Base-by-base conservation (phyloP, 1,139 yeast genomes). In the Geotrichum bryndzae region DNA sequence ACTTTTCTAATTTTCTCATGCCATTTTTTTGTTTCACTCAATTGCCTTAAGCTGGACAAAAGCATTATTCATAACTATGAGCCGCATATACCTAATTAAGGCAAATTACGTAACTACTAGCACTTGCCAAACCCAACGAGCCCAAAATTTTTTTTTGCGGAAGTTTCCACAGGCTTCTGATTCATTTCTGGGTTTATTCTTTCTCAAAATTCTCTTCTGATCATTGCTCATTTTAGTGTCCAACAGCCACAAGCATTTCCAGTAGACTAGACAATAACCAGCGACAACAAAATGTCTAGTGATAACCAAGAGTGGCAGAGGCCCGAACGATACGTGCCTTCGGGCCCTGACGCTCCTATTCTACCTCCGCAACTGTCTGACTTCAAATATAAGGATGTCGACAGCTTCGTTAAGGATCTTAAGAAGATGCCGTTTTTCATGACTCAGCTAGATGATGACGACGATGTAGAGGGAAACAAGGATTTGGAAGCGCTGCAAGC, bases 401-500 rank as follows among this genome's bases (percentile, higher is more conserved):
- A 88, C 63, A 94, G 91, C 64, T 86, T 91, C 29, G 81, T 90
- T 77, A 79, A 79, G 33, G 97, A 91, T 68, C 78, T 94, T 70
- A 91, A 90, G 72, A 80, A 89, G 68, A 78, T 91, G 72, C 99
- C 99, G 18, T 88, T 94, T 69, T 95, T 94, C 79, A 95, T 94
- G 99, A 91, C 94, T 8, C 82, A 88, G 69, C 76, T 91, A 35
- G 96, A 85, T 51, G 82, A 85, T 6, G 89, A 87, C 69, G 94
- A 90, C 8, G 88, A 84, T 10, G 90, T 88, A 48, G 95, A 92
- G 46, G 7, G 10, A 41, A 90, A 90, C 69, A 72, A 80, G 5
- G 86, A 84, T 60, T 76, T 95, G 27, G 98, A 94, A 71, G 99
- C 99, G 0, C 80, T 94, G 65, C 87, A 86, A 71, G 94, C 97